These are phyloP conservation scores for Ormosia emarginata DNA, from an alignment of 306 rosid genomes.

Conservation along the genomic window DNA sequence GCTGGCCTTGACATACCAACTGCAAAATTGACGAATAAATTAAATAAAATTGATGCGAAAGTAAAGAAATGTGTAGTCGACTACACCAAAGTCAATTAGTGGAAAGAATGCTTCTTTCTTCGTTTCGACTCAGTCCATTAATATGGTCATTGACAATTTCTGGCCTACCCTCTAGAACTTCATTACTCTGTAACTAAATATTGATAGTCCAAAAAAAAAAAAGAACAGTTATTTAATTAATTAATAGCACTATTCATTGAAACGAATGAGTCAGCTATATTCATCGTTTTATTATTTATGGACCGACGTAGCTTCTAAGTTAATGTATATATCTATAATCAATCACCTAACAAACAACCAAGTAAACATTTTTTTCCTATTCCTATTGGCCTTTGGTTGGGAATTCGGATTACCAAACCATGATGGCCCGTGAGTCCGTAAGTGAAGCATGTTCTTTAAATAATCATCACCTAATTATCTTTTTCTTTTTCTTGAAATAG, in stretches of 20 bases:
- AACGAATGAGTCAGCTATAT: neutral
- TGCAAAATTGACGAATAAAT: constrained; percentile 7
- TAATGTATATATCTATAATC: neutral
- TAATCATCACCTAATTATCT: neutral
- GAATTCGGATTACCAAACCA: constrained; percentile 21
- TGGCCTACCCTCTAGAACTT: neutral
- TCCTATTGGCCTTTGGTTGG: neutral
- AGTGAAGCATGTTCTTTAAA: neutral
- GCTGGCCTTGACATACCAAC: neutral
- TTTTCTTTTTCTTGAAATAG: neutral
- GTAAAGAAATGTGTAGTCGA: neutral
- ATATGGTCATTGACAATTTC: neutral
- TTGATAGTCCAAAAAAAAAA: neutral
- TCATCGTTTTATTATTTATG: neutral
- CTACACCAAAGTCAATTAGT: neutral
- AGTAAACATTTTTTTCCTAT: neutral
- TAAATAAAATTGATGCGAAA: neutral
- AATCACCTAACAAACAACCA: constrained; percentile 11
- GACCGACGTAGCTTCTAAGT: constrained; percentile 18
- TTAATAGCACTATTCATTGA: neutral
- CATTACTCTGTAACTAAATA: neutral
- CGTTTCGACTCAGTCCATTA: neutral
- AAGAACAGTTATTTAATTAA: neutral
- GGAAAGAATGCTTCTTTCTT: constrained; percentile 9
- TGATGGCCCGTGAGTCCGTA: neutral